Evolutionary conservation across 805 yeast genomes (phyloP).

Genomic region (Ogataea paraovalis): DNA sequence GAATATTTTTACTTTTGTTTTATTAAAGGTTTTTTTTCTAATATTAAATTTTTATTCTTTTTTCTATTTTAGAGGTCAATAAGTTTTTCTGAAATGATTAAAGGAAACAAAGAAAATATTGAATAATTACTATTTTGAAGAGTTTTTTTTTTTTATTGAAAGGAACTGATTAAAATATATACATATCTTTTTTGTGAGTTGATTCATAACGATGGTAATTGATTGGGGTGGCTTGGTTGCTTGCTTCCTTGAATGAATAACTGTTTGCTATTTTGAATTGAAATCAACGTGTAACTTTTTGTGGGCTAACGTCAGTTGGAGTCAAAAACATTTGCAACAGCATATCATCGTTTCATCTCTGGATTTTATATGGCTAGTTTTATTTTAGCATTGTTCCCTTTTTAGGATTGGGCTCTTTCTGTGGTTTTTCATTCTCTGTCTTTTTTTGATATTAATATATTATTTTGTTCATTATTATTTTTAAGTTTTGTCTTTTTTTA

Average conservation of each 20-base stretch:
- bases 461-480: not conserved
- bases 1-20: not conserved
- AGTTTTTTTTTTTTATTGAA: not conserved
- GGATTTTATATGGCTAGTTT: not conserved
- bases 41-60: not conserved
- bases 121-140: not conserved
- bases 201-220: not conserved
- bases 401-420: no score
- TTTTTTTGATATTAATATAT: not conserved
- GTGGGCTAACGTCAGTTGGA: no score
- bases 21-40: slow-evolving; percentile 1
- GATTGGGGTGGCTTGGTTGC: not conserved
- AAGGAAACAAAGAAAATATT: not conserved
- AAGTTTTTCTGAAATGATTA: no score
- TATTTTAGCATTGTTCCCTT: no score
- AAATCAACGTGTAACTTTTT: not conserved
- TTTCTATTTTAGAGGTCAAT: not conserved
- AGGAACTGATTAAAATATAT: not conserved
- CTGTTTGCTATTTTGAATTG: not conserved
- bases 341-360: not conserved
- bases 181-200: not conserved
- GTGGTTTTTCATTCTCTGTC: not conserved
- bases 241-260: not conserved
- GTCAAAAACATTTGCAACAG: no score
- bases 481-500: not conserved